phyloP scores from a whole-genome alignment of 2,329 filamentous ascomycete genomes.

The Penicillium sp. region DNA sequence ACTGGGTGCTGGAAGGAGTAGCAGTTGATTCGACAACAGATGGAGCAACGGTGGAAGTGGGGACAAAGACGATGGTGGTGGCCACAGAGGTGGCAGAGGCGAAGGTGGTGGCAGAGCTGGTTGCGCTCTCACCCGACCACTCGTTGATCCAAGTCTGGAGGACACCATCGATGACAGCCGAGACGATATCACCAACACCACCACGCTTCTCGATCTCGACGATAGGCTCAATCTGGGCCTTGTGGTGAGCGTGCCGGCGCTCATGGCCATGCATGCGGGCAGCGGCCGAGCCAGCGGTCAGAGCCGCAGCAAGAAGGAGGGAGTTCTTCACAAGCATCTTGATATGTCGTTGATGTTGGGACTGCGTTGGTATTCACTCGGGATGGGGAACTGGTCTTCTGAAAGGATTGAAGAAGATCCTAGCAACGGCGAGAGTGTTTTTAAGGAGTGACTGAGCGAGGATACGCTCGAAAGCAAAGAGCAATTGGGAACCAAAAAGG shows the following conservation, averaged over 20 bases:
- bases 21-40: background rate
- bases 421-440: background rate
- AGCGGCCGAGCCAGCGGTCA: slow-evolving; percentile 32
- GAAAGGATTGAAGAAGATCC: slow-evolving; percentile 15
- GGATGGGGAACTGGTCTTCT: background rate
- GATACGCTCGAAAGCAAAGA: slow-evolving; percentile 6
- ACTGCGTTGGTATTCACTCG: too few species aligned
- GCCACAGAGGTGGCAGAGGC: slow-evolving; percentile 12
- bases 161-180: slow-evolving; percentile 30
- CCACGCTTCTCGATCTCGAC: slow-evolving; percentile 24
- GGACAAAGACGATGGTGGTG: slow-evolving; percentile 9
- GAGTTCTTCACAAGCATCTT: slow-evolving; percentile 38
- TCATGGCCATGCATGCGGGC: slow-evolving; percentile 36
- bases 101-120: background rate
- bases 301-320: slow-evolving; percentile 30
- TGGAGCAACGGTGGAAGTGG: slow-evolving; percentile 8
- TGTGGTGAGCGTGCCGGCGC: slow-evolving; percentile 31
- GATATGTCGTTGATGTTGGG: background rate
- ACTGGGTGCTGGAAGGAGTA: background rate
- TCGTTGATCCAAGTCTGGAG: slow-evolving; percentile 33
- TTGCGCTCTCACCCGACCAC: slow-evolving; percentile 22
- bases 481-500: slow-evolving; percentile 9
- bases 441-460: slow-evolving; percentile 21
- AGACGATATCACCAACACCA: slow-evolving; percentile 27
- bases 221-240: slow-evolving; percentile 5